Base-by-base conservation (phyloP, 345 rosid genomes). In the Odontarrhena argentea region DNA sequence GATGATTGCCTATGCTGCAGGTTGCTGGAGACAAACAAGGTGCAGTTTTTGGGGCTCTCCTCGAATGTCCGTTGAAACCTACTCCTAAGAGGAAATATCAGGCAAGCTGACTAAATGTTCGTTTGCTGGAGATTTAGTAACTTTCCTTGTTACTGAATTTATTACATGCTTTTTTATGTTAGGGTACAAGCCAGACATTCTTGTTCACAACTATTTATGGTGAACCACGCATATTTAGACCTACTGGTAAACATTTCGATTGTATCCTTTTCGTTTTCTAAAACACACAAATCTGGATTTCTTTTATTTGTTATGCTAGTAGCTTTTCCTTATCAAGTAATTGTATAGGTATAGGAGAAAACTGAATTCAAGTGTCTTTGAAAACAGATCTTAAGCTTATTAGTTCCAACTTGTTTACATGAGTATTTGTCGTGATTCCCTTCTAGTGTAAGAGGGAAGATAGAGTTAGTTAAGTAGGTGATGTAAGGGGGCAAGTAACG, bases 41-140 rank as follows among this genome's bases (percentile, higher is more conserved):
- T 74, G 87, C 89, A 40, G 85, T 87, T 22, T 87, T 93, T 65
- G 97, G 98, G 8, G 98, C 89, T 45, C 51, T 93, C 68, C 67
- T 93, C 5, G 88, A 88, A 22, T 84, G 96, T 74, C 96, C 97
- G 22, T 61, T 93, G 80, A 84, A 50, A 81, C 87, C 97, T 32
- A 85, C 95, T 14, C 83, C 94, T 8, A 88, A 88, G 84, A 82
- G 97, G 69, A 90, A 90, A 81, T 93, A 93, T 80, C 97, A 93
- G 82, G 98, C 83, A 70, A 47, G 61, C 46, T 60, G 11, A 63
- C 13, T 25, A 57, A 14, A 34, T 3, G 30, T 7, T 59, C 42
- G 9, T 43, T 42, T 50, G 25, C 22, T 7, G 15, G 50, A n/a
- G 10, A 4, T 3, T 18, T 56, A 25, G 15, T 46, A 25, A 13